Evolutionary conservation across 2,329 filamentous ascomycete species (phyloP), one percentile per base, ranked within the genome.

Genomic region (Colletotrichum cereale): DNA sequence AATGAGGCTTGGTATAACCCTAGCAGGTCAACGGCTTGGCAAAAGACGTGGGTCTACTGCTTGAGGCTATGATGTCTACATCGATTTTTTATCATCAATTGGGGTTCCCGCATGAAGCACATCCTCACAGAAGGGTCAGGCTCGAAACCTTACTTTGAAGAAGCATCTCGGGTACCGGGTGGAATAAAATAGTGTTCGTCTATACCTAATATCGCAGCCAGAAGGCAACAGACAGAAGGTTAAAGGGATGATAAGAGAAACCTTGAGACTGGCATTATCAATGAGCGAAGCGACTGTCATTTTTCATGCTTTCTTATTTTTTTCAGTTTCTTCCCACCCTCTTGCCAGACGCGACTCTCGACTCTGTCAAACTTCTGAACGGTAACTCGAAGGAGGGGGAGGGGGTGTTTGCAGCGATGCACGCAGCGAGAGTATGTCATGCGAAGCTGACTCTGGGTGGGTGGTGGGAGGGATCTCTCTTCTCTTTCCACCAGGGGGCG

Each of bases 391-490:
- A n/a, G n/a, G n/a, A n/a, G 10, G 11, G 36, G 36, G 8, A 5
- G 8, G 42, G 21, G 42, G 21, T 16, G 16, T 11, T 53, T 3
- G 29, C 18, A n/a, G 7, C 18, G 18, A 18, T 34, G 16, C 50
- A 53, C 38, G 44, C 68, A 67, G 61, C 48, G 44, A 52, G 36
- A 67, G 50, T 67, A 62, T 71, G 57, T 67, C 68, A 67, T 71
- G 68, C 67, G 68, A 71, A 71, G 52, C 48, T 42, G 31, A 29
- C 62, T 50, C 7, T 53, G 31, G 14, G 36, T 29, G 29, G 8
- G 29, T 38, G 34, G 26, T 26, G 36, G 38, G 38, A 16, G 31
- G 8, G 10, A 24, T 24, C 53, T 24, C n/a, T 26, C n/a, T 4
- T 16, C 12, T 56, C 31, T 16, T 34, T n/a, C 26, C n/a, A 6